Conservation (phyloP, 1,284 basidiomycete species). For the Psilocybe mexicana region DNA sequence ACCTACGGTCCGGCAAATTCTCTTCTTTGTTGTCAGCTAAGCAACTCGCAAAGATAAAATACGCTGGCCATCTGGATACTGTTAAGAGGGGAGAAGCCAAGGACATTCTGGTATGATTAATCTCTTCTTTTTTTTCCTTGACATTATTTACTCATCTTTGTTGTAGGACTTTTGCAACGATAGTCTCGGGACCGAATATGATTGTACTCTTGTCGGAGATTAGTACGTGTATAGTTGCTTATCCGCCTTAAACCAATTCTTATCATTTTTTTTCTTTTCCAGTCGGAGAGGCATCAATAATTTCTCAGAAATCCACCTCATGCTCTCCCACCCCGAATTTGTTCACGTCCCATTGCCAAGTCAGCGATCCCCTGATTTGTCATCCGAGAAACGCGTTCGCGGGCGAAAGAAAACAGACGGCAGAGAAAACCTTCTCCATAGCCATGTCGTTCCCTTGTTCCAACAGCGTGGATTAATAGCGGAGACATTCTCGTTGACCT, state of each 20-base stretch:
- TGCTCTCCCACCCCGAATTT: conserved; percentile 45
- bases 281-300: conserved; percentile 44
- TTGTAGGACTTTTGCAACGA: conserved; percentile 45
- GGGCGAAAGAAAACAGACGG: conserved; percentile 12
- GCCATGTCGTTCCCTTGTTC: conserved; percentile 40
- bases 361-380: conserved; percentile 15
- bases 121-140: not conserved
- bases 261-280: not conserved
- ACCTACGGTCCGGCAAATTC: conserved; percentile 42
- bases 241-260: not conserved
- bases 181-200: conserved; percentile 45
- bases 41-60: conserved; percentile 40
- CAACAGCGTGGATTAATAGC: conserved; percentile 44
- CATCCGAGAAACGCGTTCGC: conserved; percentile 8
- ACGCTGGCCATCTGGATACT: conserved; percentile 37
- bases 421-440: conserved; percentile 27
- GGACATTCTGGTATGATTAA: conserved; percentile 37
- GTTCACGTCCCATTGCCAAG: conserved; percentile 37
- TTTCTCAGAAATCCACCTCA: conserved; percentile 39
- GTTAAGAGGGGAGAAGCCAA: conserved; percentile 43
- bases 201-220: conserved; percentile 46
- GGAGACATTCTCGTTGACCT: conserved; percentile 28
- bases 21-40: conserved; percentile 34
- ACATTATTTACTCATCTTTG: not conserved
- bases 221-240: conserved; percentile 41